Evolutionary conservation across 768 basidiomycete species (phyloP).

Genomic region (Lanmaoa pseudosensibilis): DNA sequence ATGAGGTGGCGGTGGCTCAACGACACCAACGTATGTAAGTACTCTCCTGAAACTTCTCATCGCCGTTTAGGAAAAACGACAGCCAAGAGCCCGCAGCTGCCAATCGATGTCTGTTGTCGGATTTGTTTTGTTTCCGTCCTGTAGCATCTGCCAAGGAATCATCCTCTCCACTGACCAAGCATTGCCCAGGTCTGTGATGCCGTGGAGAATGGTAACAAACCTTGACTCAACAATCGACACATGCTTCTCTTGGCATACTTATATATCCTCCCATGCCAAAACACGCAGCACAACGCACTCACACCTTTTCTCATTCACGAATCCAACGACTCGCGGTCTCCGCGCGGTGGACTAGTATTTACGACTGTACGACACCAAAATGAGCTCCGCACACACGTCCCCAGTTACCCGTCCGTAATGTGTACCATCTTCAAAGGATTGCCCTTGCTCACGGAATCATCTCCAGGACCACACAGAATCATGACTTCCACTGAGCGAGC

Average conservation of each 20-base stretch:
- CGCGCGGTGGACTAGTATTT: neutral
- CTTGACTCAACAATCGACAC: neutral
- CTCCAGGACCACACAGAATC: constrained; percentile 14
- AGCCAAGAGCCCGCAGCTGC: neutral
- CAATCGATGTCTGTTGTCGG: neutral
- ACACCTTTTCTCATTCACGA: neutral
- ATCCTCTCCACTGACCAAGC: too few species aligned
- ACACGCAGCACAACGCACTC: neutral
- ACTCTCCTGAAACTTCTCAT: neutral
- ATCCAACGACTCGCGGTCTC: constrained; percentile 1
- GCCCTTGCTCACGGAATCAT: neutral
- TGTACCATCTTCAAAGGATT: neutral
- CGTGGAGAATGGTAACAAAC: neutral
- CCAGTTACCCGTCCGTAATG: constrained; percentile 4
- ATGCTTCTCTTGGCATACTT: constrained; percentile 18
- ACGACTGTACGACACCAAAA: constrained; percentile 1
- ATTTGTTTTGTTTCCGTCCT: constrained; percentile 1
- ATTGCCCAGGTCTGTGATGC: too few species aligned
- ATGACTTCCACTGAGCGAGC: constrained; percentile 13
- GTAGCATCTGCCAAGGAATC: neutral
- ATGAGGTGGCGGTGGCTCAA: too few species aligned
- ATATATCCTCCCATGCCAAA: neutral
- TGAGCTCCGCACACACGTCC: constrained; percentile 12
- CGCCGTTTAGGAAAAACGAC: neutral
- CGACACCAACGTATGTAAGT: too few species aligned